Evolutionary conservation across 768 basidiomycete species (phyloP), one percentile per base, ranked within the genome.

Genomic region (Phlebiopsis gigantea): DNA sequence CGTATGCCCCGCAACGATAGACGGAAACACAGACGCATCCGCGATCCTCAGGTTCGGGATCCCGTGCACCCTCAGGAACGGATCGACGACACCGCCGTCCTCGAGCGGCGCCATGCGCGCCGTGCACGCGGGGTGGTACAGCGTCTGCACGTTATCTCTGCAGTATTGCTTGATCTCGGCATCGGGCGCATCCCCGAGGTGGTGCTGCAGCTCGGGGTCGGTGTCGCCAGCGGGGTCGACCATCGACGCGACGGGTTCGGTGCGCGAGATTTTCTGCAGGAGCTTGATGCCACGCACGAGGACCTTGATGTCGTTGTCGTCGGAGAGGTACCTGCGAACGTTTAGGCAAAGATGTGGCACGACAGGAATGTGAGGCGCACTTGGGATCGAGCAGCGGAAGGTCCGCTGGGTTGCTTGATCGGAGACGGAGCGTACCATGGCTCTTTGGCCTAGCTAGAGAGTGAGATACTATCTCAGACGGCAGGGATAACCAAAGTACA

Each of bases 11-110:
- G 76, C 69, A 1, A 75, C 63, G 50, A 79, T 65, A 28, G 66
- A 73, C 43, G 79, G 78, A 55, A 74, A 73, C 28, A 79, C 61
- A 9, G 74, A 75, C 43, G 77, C 79, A 58, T 81, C 79, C 17
- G 68, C 78, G 14, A 82, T 70, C n/a, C 79, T 57, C 46, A 81
- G 69, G 49, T 72, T 70, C 49, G 64, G 61, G 3, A 71, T 61
- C 2, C 79, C 80, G 41, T 77, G 69, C 24, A 82, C 78, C 21
- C 65, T 58, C 57, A 81, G 57, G 49, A 67, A 61, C 25, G 78
- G 30, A 46, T 80, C 77, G 48, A 80, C 68, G 0, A 79, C 79
- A 4, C 78, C 75, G 5, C 68, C 71, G 21, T 72, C 67, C 31
- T 46, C 62, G 28, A 55, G 61, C 50, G 63, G 75, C 19, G 67